Percentiles rank a stretch among this genome's conserved stretches.
Evolutionary conservation across 2,329 filamentous ascomycete species (phyloP).

Genomic region (Penicillium sp.): DNA sequence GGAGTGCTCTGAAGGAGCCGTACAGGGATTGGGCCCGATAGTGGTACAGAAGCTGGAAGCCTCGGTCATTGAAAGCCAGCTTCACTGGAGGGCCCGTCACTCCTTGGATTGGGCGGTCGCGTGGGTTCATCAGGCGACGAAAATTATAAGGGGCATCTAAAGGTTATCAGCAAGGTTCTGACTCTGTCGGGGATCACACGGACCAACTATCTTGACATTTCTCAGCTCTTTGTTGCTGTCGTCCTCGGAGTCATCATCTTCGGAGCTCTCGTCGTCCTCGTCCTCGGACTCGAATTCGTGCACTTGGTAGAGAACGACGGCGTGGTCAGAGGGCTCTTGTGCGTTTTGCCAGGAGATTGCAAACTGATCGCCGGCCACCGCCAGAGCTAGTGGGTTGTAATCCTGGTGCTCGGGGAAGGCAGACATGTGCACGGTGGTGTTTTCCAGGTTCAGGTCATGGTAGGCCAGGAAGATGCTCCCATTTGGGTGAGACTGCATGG

Average conservation of each 20-base stretch:
- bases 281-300: background rate
- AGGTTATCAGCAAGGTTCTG: background rate
- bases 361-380: constrained; percentile 27
- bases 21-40: constrained; percentile 37
- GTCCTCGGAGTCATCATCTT: background rate
- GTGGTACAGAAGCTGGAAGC: constrained; percentile 38
- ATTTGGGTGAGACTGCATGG: constrained; percentile 22
- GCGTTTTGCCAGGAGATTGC: constrained; percentile 41
- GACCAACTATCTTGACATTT: constrained; percentile 18
- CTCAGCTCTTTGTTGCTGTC: background rate
- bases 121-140: constrained; percentile 19
- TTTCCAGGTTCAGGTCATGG: constrained; percentile 21
- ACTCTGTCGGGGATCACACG: constrained; percentile 2
- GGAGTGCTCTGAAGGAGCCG: constrained; percentile 34
- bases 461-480: constrained; percentile 31
- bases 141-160: constrained; percentile 24
- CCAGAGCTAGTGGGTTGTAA: constrained; percentile 34
- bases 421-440: constrained; percentile 23
- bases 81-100: constrained; percentile 27
- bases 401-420: constrained; percentile 30
- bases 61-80: constrained; percentile 40
- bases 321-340: constrained; percentile 19
- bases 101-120: background rate
- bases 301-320: constrained; percentile 33
- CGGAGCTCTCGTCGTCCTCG: background rate